Base-by-base conservation (phyloP, 257 asterid genomes). In the Phtheirospermum japonicum region DNA sequence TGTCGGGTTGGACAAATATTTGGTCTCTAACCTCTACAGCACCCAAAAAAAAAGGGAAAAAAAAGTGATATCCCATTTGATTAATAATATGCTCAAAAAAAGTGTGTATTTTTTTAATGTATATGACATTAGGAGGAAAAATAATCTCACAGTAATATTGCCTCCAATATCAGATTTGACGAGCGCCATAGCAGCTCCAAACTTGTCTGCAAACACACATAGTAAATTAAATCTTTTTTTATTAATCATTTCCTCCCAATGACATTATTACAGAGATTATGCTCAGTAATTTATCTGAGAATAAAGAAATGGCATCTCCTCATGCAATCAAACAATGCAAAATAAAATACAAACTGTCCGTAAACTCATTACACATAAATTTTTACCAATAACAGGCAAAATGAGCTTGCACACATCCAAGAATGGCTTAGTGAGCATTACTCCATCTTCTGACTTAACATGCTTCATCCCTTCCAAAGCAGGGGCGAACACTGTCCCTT, bases 141-240 rank as follows among this genome's bases (percentile, higher is more conserved):
- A 17, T 12, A 42, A n/a, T 63, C 89, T 77, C 66, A 89, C 99
- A 57, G 82, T 80, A 73, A 93, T 77, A 74, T 93, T 93, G 73
- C 97, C 99, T 56, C 95, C 95, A 69, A 87, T 77, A 69, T 93
- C 97, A 74, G 97, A 77, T 78, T 93, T 93, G 72, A 89, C 96
- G 57, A 93, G 83, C 53, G 87, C 75, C 97, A 93, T 85, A 42
- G 99, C 87, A 69, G 99, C 83, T 57, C 99, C 99, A 72, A 93
- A 93, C 80, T 89, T 85, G 0, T 89, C 99, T 93, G 79, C 74
- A 68, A 64, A 30, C 45, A 67, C 0, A 53, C 34, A 23, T 36
- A 32, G 52, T 16, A 57, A 68, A 66, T 60, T 23, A 32, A 56
- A 19, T 52, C 71, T 43, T 51, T 65, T n/a, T 5, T 57, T 65